Base-by-base conservation (phyloP, 148 eudicot species). In the Fagopyrum tataricum region DNA sequence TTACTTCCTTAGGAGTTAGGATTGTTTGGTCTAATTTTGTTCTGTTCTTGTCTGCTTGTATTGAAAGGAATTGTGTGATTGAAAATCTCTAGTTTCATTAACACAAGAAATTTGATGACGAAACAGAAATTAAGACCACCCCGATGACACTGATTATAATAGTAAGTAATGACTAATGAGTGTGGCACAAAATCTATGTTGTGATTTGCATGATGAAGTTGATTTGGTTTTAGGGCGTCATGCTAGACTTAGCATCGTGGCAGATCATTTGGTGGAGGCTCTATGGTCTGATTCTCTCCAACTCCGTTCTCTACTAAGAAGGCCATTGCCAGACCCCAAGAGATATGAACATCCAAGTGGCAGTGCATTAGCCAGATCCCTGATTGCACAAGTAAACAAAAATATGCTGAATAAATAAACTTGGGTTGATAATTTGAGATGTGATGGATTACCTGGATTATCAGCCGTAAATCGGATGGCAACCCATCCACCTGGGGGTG, bases 281-380 rank as follows among this genome's bases (percentile, higher is more conserved):
- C 79, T 39, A 91, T 48, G 2, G 97, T 73, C 78, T 94, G 78
- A 44, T 52, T 68, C 74, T 85, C 76, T 59, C 93, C 90, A 2
- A 59, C 75, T 48, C 97, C 97, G 56, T 94, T 81, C 72, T 89
- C 98, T 43, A 94, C 96, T 69, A 88, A 53, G 82, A 94, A 89
- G 43, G 81, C 74, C 96, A 84, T 94, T 12, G 83, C 97, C 56
- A 94, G 75, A 43, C 96, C 98, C 98, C 97, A 88, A 24, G 75
- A 71, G 14, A 94, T 78, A 82, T 91, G 97, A 62, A 86, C 71
- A 76, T 91, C 98, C 64, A 94, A 83, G 90, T 94, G 98, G 74
- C 98, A 91, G 61, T 91, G 98, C 88, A 93, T 81, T 26, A 93
- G 74, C 98, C 98, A 93, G 58, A 93, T 86, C 56, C 98, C 97